A percentile compares a stretch with the other conserved stretches of the same genome.
phyloP scores from a whole-genome alignment of 2,329 filamentous ascomycete genomes.

The Microsporum canis region DNA sequence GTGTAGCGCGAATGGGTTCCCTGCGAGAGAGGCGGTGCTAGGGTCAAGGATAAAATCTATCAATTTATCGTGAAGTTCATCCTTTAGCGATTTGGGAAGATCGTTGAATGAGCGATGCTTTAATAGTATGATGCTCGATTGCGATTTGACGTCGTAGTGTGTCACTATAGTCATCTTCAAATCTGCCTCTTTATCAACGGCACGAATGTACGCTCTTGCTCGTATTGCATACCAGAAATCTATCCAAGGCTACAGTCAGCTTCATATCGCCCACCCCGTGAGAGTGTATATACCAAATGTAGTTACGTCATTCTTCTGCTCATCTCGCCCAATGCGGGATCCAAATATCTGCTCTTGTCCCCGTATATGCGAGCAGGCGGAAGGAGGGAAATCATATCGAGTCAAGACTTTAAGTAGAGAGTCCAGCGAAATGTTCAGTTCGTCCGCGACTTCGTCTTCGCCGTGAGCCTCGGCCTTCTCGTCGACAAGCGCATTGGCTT shows the following conservation, averaged over 20 bases:
- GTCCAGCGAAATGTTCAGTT: constrained; percentile 9
- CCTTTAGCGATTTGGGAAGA: constrained; percentile 7
- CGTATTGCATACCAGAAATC: constrained; percentile 11
- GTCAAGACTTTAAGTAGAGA: constrained; percentile 10
- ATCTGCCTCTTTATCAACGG: constrained; percentile 10
- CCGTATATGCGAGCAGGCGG: constrained; percentile 11
- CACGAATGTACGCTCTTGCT: constrained; percentile 9
- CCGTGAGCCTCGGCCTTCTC: constrained; percentile 4
- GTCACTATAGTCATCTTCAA: constrained; percentile 12
- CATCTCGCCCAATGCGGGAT: constrained; percentile 7
- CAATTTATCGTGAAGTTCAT: constrained; percentile 7
- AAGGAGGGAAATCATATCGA: constrained; percentile 10
- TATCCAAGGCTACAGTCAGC: not conserved
- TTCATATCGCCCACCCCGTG: not conserved
- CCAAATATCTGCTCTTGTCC: constrained; percentile 11
- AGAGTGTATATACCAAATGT: constrained; percentile 1
- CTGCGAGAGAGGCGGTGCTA: constrained; percentile 4
- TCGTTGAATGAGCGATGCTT: constrained; percentile 11
- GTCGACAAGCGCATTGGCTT: constrained; percentile 8
- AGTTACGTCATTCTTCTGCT: constrained; percentile 5
- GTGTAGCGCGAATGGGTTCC: constrained; percentile 8
- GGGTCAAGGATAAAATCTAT: constrained; percentile 9
- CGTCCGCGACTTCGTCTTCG: constrained; percentile 2
- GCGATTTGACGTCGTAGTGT: constrained; percentile 10
- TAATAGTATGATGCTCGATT: constrained; percentile 7